These are phyloP conservation scores for Zymoseptoria passerinii DNA, from an alignment of 2,329 filamentous ascomycete genomes.

Conservation along the genomic window DNA sequence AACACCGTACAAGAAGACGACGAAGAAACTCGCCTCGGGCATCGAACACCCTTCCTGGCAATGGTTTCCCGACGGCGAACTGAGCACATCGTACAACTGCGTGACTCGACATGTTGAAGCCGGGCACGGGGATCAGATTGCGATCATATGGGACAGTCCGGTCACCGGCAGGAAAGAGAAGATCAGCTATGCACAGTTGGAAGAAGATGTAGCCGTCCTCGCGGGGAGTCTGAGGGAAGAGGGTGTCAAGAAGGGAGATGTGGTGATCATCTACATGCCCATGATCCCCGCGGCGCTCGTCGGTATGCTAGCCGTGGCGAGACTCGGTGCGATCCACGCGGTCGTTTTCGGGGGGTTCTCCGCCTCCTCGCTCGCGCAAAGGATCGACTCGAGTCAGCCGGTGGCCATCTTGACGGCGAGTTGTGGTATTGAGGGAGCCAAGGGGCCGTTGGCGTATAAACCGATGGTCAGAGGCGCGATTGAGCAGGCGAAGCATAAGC, in stretches of 20 bases:
- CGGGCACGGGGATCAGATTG: slow-evolving; percentile 64
- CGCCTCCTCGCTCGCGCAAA: slow-evolving; percentile 68
- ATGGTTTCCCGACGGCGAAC: slow-evolving; percentile 84
- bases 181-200: slow-evolving; percentile 66
- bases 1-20: slow-evolving; percentile 50
- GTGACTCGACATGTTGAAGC: slow-evolving; percentile 78
- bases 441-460: slow-evolving; percentile 69
- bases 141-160: slow-evolving; percentile 82
- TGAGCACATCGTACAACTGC: slow-evolving; percentile 88
- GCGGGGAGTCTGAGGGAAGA: slow-evolving; percentile 76
- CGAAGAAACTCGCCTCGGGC: slow-evolving; percentile 56
- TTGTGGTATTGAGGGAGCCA: slow-evolving; percentile 81
- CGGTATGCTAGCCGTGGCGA: slow-evolving; percentile 71
- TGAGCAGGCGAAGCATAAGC: slow-evolving; percentile 59
- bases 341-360: slow-evolving; percentile 94
- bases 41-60: slow-evolving; percentile 68
- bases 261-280: slow-evolving; percentile 91
- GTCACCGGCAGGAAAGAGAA: slow-evolving; percentile 65
- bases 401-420: slow-evolving; percentile 76
- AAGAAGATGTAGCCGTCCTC: slow-evolving; percentile 71
- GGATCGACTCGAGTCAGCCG: slow-evolving; percentile 75
- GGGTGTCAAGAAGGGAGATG: slow-evolving; percentile 73
- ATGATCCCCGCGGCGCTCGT: slow-evolving; percentile 90
- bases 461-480: slow-evolving; percentile 69
- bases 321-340: slow-evolving; percentile 79